Evolutionary conservation across 495 filamentous ascomycete species (phyloP).

Genomic region (Emericellopsis terricola): DNA sequence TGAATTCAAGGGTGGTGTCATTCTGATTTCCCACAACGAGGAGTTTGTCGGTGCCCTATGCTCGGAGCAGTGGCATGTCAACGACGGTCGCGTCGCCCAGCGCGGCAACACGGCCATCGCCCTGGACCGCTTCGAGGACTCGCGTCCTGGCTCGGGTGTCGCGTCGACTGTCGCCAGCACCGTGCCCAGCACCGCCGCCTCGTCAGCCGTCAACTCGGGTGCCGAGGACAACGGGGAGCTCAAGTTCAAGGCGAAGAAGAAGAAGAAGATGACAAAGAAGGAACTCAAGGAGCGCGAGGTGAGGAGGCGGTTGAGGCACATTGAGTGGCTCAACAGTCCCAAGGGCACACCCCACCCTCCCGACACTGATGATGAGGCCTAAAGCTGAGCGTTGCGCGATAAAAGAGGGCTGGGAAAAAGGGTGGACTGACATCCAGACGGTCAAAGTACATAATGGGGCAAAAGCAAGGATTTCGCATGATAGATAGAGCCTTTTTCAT

Average conservation of each 20-base stretch:
- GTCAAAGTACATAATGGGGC: not conserved
- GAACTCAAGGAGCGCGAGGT: constrained; percentile 88
- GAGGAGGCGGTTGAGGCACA: constrained; percentile 73
- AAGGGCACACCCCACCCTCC: constrained; percentile 62
- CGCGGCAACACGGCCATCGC: constrained; percentile 56
- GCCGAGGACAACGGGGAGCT: constrained; percentile 61
- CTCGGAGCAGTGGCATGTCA: constrained; percentile 87
- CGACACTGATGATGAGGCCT: constrained; percentile 64
- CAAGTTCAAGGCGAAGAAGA: constrained; percentile 80
- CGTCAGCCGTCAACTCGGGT: constrained; percentile 66
- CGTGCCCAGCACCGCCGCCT: constrained; percentile 38
- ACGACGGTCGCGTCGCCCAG: constrained; percentile 67
- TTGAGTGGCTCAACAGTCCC: constrained; percentile 76
- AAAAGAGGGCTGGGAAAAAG: not conserved
- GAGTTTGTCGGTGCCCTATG: constrained; percentile 94
- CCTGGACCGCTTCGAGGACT: constrained; percentile 79
- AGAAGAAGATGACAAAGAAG: constrained; percentile 97
- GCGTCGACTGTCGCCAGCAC: constrained; percentile 36
- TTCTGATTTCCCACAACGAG: constrained; percentile 99
- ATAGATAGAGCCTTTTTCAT: constrained; percentile 1
- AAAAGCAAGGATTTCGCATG: constrained; percentile 3
- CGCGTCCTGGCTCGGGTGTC: constrained; percentile 39
- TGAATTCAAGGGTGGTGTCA: constrained; percentile 92
- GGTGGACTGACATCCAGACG: no score
- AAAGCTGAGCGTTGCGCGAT: no score